These are phyloP conservation scores for Raddia guianensis DNA, from an alignment of 176 grass and related monocot species.

Conservation along the genomic window DNA sequence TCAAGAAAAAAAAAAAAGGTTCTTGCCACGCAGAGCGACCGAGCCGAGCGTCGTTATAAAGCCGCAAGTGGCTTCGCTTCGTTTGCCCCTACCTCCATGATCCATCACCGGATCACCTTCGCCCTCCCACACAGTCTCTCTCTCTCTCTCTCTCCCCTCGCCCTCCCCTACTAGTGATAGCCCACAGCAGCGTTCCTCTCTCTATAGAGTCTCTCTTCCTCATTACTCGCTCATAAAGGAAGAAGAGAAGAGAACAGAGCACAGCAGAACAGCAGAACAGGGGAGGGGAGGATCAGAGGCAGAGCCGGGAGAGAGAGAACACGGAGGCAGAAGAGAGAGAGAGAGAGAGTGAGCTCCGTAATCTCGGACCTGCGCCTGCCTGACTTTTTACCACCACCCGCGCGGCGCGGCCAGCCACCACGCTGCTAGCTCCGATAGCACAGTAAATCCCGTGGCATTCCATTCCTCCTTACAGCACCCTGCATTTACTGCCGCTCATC, in stretches of 20 bases:
- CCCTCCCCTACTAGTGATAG: slow-evolving; percentile 40
- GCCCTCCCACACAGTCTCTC: not conserved
- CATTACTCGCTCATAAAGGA: slow-evolving; percentile 52
- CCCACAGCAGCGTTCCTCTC: slow-evolving; percentile 27
- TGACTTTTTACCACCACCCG: slow-evolving; percentile 15
- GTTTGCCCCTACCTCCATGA: slow-evolving; percentile 9
- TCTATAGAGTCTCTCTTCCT: not conserved
- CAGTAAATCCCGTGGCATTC: slow-evolving; percentile 50
- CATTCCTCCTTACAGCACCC: slow-evolving; percentile 21
- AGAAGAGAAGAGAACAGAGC: slow-evolving; percentile 16
- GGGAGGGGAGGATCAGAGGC: not conserved
- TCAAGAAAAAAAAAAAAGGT: not conserved
- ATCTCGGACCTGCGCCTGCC: slow-evolving; percentile 20
- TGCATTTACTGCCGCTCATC: slow-evolving; percentile 56
- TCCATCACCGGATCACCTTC: slow-evolving; percentile 1
- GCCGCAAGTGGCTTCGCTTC: slow-evolving; percentile 29
- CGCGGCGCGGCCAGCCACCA: slow-evolving; percentile 42
- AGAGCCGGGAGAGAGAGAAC: slow-evolving; percentile 2
- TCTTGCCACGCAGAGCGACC: not conserved
- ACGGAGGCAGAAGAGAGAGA: not conserved
- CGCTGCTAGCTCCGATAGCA: slow-evolving; percentile 39
- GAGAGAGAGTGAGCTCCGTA: slow-evolving; percentile 2
- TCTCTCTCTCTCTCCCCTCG: not conserved
- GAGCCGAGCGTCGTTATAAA: slow-evolving; percentile 48
- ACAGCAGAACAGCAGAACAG: not conserved